phyloP scores from a whole-genome alignment of 176 grass and related monocot genomes.

The Zoysia japonica region DNA sequence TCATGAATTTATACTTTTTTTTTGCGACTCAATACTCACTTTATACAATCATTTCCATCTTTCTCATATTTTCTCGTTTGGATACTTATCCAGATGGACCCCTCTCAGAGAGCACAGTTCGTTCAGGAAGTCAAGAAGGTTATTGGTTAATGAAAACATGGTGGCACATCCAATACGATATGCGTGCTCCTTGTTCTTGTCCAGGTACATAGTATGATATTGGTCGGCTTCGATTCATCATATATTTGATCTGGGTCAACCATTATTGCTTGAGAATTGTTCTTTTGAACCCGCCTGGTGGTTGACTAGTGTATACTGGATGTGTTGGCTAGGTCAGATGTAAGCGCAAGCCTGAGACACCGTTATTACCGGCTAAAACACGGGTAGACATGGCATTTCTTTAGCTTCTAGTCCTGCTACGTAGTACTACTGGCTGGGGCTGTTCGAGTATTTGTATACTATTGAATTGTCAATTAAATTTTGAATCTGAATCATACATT shows the following conservation, averaged over 20 bases:
- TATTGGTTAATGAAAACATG: conserved; percentile 47
- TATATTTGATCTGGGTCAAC: conserved; percentile 21
- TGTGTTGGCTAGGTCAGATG: conserved; percentile 25
- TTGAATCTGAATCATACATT: conserved; percentile 48
- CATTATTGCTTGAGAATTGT: conserved; percentile 15
- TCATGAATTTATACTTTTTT: no score
- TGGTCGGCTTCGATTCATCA: neutral
- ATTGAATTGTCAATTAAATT: conserved; percentile 51
- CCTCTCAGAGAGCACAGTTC: conserved; percentile 64
- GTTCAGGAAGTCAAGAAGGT: conserved; percentile 66
- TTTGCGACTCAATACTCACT: neutral
- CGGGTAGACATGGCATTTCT: conserved; percentile 7
- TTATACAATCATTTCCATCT: neutral
- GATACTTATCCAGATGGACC: conserved; percentile 71
- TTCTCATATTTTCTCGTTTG: conserved; percentile 19
- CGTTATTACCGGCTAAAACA: neutral
- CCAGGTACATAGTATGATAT: conserved; percentile 45
- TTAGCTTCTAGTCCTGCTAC: conserved; percentile 30
- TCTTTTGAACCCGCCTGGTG: neutral
- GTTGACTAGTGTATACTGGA: conserved; percentile 33
- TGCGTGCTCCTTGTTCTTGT: conserved; percentile 39
- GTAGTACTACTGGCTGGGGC: neutral
- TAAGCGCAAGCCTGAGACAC: neutral
- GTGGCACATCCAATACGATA: conserved; percentile 33
- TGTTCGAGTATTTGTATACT: conserved; percentile 35